Evolutionary conservation across 1,284 basidiomycete genomes (phyloP).

Genomic region (Coniferiporia sulphurascens): DNA sequence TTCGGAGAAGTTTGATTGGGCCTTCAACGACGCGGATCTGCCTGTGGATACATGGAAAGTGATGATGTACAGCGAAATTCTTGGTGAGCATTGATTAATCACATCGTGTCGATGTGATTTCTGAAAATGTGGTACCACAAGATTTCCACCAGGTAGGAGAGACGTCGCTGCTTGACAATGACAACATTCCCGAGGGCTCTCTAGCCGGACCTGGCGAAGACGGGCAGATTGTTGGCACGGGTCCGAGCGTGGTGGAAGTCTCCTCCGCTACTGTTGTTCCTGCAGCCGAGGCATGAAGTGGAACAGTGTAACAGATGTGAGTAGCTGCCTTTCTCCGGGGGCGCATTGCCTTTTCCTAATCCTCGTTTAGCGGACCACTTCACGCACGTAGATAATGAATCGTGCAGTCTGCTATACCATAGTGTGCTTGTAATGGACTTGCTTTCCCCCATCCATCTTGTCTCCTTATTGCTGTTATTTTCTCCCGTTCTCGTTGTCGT

Average conservation of each 20-base stretch:
- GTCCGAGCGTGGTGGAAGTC: slow-evolving; percentile 1
- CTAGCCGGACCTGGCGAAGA: slow-evolving; percentile 54
- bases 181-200: slow-evolving; percentile 52
- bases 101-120: neutral
- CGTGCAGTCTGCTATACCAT: slow-evolving; percentile 11
- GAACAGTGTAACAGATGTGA: neutral
- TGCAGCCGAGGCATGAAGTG: neutral
- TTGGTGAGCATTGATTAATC: slow-evolving; percentile 54
- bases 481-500: neutral
- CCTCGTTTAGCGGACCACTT: neutral
- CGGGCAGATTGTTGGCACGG: slow-evolving; percentile 15
- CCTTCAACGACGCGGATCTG: slow-evolving; percentile 99
- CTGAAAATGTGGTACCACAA: slow-evolving; percentile 26
- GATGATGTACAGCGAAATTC: slow-evolving; percentile 95
- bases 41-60: slow-evolving; percentile 99
- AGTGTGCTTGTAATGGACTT: slow-evolving; percentile 12
- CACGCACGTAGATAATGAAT: neutral
- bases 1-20: slow-evolving; percentile 96
- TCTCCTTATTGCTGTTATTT: neutral
- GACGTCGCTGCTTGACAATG: slow-evolving; percentile 33
- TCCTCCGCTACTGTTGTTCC: neutral
- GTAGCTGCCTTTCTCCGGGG: neutral
- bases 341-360: neutral
- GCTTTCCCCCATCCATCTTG: neutral
- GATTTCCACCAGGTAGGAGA: slow-evolving; percentile 77